Conservation (phyloP, 1,284 basidiomycete genomes). For the Mycosarcoma maydis region DNA sequence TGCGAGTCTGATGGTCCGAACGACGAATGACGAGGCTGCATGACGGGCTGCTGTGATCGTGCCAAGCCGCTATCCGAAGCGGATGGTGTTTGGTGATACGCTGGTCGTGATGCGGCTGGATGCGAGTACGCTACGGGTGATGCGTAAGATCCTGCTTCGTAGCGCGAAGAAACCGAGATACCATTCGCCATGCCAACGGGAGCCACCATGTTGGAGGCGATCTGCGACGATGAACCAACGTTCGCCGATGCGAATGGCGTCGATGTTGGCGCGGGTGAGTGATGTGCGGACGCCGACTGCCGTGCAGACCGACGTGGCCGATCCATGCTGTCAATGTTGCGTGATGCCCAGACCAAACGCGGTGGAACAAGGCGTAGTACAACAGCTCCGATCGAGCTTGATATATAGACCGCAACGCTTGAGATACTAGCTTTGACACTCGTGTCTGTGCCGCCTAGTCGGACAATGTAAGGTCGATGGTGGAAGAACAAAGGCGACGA, state of each 20-base stretch:
- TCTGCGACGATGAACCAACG: background rate
- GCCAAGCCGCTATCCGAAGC: constrained; percentile 20
- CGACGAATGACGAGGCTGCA: constrained; percentile 6
- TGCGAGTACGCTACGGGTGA: constrained; percentile 15
- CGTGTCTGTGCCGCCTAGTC: background rate
- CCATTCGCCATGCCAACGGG: constrained; percentile 32
- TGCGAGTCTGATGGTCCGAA: constrained; percentile 10
- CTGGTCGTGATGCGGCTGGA: constrained; percentile 1
- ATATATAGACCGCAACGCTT: too few species aligned
- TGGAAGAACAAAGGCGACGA: too few species aligned
- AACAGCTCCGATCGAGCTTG: too few species aligned
- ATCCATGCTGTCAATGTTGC: constrained; percentile 17
- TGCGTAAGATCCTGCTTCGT: constrained; percentile 21
- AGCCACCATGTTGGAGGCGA: constrained; percentile 7
- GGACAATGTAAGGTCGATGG: background rate
- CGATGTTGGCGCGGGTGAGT: constrained; percentile 23
- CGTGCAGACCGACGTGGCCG: constrained; percentile 44
- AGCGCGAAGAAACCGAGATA: constrained; percentile 19
- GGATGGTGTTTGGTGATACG: constrained; percentile 19
- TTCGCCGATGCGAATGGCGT: constrained; percentile 10
- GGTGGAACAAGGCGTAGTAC: too few species aligned
- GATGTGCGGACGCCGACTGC: constrained; percentile 32
- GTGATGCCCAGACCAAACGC: too few species aligned
- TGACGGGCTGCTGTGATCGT: constrained; percentile 23
- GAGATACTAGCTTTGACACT: background rate